These are phyloP conservation scores for Oryza brachyantha DNA, from an alignment of 176 grass and related monocot genomes.

Conservation along the genomic window DNA sequence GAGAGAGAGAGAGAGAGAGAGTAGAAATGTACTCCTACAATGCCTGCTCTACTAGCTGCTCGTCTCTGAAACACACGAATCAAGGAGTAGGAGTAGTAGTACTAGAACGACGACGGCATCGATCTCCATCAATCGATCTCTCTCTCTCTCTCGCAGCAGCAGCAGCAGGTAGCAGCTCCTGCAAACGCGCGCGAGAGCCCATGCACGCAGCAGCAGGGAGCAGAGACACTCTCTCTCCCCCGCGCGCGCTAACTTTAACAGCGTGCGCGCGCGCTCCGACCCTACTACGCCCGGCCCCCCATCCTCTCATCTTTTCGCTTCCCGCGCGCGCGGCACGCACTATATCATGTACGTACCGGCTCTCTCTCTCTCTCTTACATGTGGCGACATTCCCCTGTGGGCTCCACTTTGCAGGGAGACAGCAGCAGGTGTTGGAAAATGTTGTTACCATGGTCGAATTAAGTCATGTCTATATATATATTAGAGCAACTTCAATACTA, in stretches of 20 bases:
- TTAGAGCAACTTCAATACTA: too few relatives aligned
- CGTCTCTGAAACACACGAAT: conserved; percentile 26
- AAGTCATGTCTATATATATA: too few relatives aligned
- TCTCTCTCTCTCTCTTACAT: background rate
- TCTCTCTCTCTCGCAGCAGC: background rate
- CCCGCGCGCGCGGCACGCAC: conserved; percentile 10
- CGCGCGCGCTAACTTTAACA: conserved; percentile 61
- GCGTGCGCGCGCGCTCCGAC: conserved; percentile 58
- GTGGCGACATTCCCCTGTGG: conserved; percentile 9
- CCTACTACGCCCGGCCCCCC: conserved; percentile 22
- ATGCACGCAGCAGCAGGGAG: conserved; percentile 14
- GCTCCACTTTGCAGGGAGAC: background rate
- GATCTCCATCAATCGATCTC: conserved; percentile 7
- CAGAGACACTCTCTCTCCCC: background rate
- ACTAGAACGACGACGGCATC: too few relatives aligned
- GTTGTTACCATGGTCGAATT: too few relatives aligned
- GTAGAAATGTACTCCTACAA: too few relatives aligned
- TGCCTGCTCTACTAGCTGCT: background rate
- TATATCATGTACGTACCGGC: background rate
- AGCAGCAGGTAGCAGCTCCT: background rate
- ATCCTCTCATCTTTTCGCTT: conserved; percentile 46
- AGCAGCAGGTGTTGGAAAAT: too few relatives aligned
- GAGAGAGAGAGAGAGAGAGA: conserved; percentile 14
- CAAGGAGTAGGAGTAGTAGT: too few relatives aligned
- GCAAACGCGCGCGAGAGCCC: conserved; percentile 12